Evolutionary conservation across 805 yeast genomes (phyloP).

Genomic region (Phaffomyces thermotolerans): DNA sequence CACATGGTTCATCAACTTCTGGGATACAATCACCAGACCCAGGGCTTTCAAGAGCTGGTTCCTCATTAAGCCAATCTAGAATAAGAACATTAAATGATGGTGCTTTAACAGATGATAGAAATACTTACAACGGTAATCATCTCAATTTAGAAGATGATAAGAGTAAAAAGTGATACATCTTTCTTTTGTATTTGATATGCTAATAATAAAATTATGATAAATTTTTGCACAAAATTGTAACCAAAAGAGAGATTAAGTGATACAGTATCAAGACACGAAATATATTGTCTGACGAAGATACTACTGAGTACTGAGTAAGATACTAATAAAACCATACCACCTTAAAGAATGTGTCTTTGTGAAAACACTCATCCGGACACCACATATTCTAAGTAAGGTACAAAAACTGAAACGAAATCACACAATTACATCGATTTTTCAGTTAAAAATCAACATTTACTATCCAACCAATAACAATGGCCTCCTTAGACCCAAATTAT

Average conservation of each 20-base stretch:
- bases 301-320: too few species aligned
- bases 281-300: too few species aligned
- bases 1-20: conserved; percentile 10
- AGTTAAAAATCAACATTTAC: neutral
- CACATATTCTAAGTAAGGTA: too few species aligned
- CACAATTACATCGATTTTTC: too few species aligned
- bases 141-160: conserved; percentile 44
- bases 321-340: too few species aligned
- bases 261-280: too few species aligned
- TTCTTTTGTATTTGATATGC: neutral
- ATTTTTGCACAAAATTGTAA: too few species aligned
- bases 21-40: conserved; percentile 2
- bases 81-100: conserved; percentile 21
- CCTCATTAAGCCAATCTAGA: conserved; percentile 14
- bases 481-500: neutral
- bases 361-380: too few species aligned
- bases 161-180: neutral
- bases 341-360: too few species aligned
- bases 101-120: conserved; percentile 29
- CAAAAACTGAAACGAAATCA: neutral
- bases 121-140: conserved; percentile 53
- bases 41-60: conserved; percentile 7
- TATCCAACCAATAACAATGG: neutral
- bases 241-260: too few species aligned
- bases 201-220: neutral